These are phyloP conservation scores for Fusarium begoniae DNA, from an alignment of 2,329 filamentous ascomycete genomes.

Conservation along the genomic window DNA sequence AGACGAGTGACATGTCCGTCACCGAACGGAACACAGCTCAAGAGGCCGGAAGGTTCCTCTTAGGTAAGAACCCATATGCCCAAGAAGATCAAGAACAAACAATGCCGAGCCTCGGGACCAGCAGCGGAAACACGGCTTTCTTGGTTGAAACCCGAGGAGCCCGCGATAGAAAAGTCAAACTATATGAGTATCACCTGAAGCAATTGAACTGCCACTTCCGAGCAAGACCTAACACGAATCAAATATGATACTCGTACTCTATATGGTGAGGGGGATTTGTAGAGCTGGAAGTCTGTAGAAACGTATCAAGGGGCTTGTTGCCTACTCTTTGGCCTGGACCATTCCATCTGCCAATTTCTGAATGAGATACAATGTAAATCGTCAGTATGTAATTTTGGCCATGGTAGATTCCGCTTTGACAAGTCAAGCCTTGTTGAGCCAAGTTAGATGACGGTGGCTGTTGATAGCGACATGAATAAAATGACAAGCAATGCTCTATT, in stretches of 20 bases:
- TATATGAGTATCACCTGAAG: not conserved
- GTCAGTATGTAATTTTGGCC: not conserved
- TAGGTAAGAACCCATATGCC: not conserved
- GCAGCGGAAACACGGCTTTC: not conserved
- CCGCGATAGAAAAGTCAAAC: not conserved
- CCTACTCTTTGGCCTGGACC: not conserved
- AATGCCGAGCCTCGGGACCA: not conserved
- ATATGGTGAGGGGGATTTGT: not conserved
- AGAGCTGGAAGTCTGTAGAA: not conserved
- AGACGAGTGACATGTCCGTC: not conserved
- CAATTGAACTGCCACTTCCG: not conserved
- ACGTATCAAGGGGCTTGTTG: not conserved
- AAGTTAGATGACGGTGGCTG: not conserved
- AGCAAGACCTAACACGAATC: not conserved
- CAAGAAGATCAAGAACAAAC: not conserved
- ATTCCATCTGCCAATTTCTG: conserved; percentile 3
- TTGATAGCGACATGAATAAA: not conserved
- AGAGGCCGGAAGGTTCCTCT: not conserved
- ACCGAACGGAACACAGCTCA: not conserved
- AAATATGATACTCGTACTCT: not conserved
- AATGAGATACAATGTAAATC: not conserved
- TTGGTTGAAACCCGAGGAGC: not conserved
- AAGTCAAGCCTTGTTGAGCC: conserved; percentile 1
- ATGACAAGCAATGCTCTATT: not conserved
- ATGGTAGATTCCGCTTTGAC: not conserved